Evolutionary conservation across 768 basidiomycete genomes (phyloP).

Genomic region (Auriscalpium microsporum): DNA sequence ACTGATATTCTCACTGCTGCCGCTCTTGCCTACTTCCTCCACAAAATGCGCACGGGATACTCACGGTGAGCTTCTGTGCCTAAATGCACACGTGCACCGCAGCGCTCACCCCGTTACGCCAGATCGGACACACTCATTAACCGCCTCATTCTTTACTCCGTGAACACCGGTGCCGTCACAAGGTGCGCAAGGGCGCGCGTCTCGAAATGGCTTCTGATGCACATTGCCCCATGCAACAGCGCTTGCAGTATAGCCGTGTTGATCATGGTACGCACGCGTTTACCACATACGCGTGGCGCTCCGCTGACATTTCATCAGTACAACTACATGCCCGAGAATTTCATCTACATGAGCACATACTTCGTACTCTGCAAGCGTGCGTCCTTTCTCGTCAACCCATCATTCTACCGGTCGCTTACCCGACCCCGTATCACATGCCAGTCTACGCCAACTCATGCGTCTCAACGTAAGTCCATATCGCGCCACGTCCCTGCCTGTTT

Average conservation of each 20-base stretch:
- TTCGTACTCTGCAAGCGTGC: constrained; percentile 52
- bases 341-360: constrained; percentile 54
- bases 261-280: constrained; percentile 37
- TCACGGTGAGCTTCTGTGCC: constrained; percentile 24
- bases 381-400: neutral
- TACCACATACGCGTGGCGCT: neutral
- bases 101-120: neutral
- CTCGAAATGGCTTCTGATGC: neutral
- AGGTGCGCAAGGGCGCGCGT: constrained; percentile 28
- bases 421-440: neutral
- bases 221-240: constrained; percentile 20
- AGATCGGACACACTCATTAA: constrained; percentile 54
- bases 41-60: constrained; percentile 43
- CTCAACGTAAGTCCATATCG: constrained; percentile 6
- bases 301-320: constrained; percentile 32
- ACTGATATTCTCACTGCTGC: constrained; percentile 46
- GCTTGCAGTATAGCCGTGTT: constrained; percentile 43
- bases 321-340: constrained; percentile 42
- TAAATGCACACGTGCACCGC: neutral
- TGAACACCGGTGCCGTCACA: constrained; percentile 58
- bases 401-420: neutral
- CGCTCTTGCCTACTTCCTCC: constrained; percentile 47
- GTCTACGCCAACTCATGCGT: constrained; percentile 16
- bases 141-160: constrained; percentile 46
- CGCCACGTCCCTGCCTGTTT: neutral